Conservation (phyloP, 352 stramenopile species). For the Thraustochytrium sp. region DNA sequence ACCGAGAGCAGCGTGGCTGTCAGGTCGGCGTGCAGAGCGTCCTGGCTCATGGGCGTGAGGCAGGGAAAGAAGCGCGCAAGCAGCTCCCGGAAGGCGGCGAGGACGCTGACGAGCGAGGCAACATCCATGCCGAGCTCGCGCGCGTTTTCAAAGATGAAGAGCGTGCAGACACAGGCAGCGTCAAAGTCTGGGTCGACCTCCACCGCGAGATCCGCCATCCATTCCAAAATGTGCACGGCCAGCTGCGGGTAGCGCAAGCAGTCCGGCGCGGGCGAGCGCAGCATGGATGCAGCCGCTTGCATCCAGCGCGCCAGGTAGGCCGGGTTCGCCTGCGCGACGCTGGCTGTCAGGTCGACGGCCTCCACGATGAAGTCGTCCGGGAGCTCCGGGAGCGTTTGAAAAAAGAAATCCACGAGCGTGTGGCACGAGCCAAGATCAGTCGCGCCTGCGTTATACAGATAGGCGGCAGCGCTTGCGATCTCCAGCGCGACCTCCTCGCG, state of each 20-base stretch:
- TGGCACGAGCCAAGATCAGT: background rate
- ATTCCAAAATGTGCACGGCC: background rate
- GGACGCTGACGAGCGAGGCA: background rate
- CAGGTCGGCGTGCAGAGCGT: too few species aligned
- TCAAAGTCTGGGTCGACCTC: background rate
- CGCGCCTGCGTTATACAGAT: background rate
- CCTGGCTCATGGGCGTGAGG: too few species aligned
- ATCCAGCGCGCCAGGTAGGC: background rate
- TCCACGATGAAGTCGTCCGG: background rate
- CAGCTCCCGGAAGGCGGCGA: background rate
- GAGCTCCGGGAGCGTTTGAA: background rate
- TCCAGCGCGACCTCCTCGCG: background rate
- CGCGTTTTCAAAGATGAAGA: background rate
- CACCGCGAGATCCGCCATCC: background rate
- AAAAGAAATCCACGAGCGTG: background rate
- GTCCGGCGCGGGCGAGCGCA: background rate
- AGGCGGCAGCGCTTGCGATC: background rate
- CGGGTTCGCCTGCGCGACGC: background rate
- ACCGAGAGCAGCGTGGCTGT: too few species aligned
- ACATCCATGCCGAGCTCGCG: background rate
- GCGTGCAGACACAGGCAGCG: background rate
- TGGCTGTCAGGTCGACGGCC: background rate
- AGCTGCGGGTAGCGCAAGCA: background rate
- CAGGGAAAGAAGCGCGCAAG: background rate
- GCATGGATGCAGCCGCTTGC: background rate